Base-by-base conservation (phyloP, 164 flowering plant genomes). In the Nymphaea thermarum region DNA sequence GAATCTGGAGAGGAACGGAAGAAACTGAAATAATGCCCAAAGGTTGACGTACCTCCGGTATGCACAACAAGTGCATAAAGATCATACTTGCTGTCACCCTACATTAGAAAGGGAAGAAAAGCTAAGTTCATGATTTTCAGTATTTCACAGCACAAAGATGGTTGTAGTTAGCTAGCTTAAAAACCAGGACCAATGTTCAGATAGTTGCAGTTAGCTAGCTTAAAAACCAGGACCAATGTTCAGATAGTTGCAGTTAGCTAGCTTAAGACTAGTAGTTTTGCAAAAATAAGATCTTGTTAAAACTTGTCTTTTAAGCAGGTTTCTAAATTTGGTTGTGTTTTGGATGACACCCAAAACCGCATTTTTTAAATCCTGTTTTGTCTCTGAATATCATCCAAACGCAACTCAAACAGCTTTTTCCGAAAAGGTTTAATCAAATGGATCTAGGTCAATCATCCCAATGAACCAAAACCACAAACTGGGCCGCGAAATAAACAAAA, bases 11-110 rank as follows among this genome's bases (percentile, higher is more conserved):
- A 80, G 60, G 90, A 77, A 43, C 96, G 86, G 62, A 92, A 71
- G 68, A 80, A 91, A 75, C 84, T 81, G 61, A 81, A 80, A 77
- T 95, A 95, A 78, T 95, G 99, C 42, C 98, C 99, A 59, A 81
- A 86, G 73, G 71, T 73, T 51, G 83, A 72, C 60, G 83, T 71
- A 59, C 61, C 43, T 47, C 96, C 98, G 71, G 6, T 25, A 71
- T 95, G 99, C 72, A 84, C 97, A 64, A 95, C 83, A 73, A 92
- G 71, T 43, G 91, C 99, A 83, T 88, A 92, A 3, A 95, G 79
- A 36, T 83, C 86, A 77, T 94, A 90, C 71, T 81, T 84, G 71
- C 81, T 65, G 10, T 79, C 80, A 44, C 47, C 79, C 96, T 90
- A 65, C 67, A 45, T 44, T 18, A 44, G 41, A 53, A 42, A 67